Base-by-base conservation (phyloP, 1,284 basidiomycete species). In the Ganoderma lingzhi region DNA sequence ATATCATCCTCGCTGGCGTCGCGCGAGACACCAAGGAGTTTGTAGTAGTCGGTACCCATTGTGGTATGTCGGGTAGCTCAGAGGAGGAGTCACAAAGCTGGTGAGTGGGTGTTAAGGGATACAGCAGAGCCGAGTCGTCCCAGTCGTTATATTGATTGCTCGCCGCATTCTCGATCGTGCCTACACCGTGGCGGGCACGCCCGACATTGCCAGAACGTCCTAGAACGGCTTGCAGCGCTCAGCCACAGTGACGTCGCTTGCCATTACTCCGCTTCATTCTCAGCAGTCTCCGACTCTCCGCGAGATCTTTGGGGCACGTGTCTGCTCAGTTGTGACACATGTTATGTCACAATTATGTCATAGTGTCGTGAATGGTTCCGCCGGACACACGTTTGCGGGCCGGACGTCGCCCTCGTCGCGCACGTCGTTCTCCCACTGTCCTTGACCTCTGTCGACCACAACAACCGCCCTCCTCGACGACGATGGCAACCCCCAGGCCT, bases 11-110 rank as follows among this genome's bases (percentile, higher is more conserved):
- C 96, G 8, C 81, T 82, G 30, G 96, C 96, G 61, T 85, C 84
- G 80, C 90, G 93, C 74, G 84, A 79, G 63, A 98, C 80, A 71
- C 92, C 94, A 32, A 98, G 87, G 1, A 90, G 83, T 76, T 91
- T 89, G 87, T 96, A 96, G 82, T 96, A 96, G 84, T 95, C 91
- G 75, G 83, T 82, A 70, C 91, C 93, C 93, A 94, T 94, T 60
- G 70, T 71, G 28, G 32, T 58, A 55, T 66, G 58, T 53, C 37
- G 41, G 37, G 41, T 28, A 61, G 28, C 12, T 28, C n/a, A 69
- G 39, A 61, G 64, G 65, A 1, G 63, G 41, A 48, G 61, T 64
- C 30, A 61, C 44, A 62, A 64, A 59, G 39, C 17, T 35, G 62
- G 37, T 60, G 63, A 41, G 64, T 37, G 42, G 58, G 48, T 44